Conservation (phyloP, 148 eudicot species). For the Cornus florida region DNA sequence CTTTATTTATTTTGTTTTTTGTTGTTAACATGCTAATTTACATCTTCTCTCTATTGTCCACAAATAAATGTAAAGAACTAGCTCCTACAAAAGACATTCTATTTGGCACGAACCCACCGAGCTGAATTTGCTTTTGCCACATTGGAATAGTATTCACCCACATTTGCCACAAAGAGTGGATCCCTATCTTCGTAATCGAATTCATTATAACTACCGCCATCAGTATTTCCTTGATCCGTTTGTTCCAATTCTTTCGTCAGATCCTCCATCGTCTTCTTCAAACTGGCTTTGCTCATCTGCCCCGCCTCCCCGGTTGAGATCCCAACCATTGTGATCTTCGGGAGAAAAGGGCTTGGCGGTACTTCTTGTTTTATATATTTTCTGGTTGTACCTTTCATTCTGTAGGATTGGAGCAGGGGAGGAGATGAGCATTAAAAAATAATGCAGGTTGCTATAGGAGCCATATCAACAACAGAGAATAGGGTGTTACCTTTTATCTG, state of each 20-base stretch:
- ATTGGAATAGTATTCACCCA: conserved; percentile 69
- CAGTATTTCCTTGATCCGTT: conserved; percentile 39
- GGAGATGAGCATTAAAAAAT: background rate
- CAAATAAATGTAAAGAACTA: background rate
- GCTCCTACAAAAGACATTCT: background rate
- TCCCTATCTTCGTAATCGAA: conserved; percentile 57
- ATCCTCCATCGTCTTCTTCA: conserved; percentile 86
- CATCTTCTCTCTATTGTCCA: background rate
- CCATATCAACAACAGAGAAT: background rate
- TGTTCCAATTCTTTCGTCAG: conserved; percentile 76
- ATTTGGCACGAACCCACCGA: conserved; percentile 53
- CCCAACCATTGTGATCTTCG: conserved; percentile 92
- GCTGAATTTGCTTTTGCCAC: conserved; percentile 51
- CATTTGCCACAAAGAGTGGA: conserved; percentile 88
- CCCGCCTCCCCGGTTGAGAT: conserved; percentile 74
- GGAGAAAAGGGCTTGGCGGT: conserved; percentile 61
- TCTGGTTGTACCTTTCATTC: conserved; percentile 29
- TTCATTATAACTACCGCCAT: conserved; percentile 20
- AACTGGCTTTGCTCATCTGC: conserved; percentile 61
- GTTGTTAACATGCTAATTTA: no score
- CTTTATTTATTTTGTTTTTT: no score
- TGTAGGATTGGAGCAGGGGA: conserved; percentile 13
- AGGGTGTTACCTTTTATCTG: conserved; percentile 43
- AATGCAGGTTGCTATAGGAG: background rate
- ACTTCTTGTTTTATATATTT: conserved; percentile 33